Base-by-base conservation (phyloP, 2,329 filamentous ascomycete genomes). In the Ophiostoma pallidulum region DNA sequence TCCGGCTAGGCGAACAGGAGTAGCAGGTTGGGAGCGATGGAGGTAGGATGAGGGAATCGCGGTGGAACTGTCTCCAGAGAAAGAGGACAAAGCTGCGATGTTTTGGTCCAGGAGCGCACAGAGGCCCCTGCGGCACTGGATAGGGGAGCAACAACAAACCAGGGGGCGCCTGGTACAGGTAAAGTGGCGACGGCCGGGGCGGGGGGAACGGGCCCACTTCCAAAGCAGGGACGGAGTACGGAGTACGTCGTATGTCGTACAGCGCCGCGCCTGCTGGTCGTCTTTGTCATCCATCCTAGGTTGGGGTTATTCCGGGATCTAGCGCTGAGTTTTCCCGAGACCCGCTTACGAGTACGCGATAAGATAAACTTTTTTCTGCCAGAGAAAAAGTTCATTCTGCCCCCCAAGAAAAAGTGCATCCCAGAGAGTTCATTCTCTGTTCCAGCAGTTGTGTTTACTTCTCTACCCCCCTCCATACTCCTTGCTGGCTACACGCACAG, bases 311-410 rank as follows among this genome's bases (percentile, higher is more conserved):
- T 46, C 42, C 48, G 42, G 26, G 41, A 24, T 26, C 24, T 19
- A 26, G 19, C 18, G 31, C 22, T n/a, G 7, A 26, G 38, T 49
- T 45, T 41, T 37, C 45, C 42, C 20, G 39, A n/a, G 31, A 22
- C 24, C 44, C 22, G 41, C 22, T n/a, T n/a, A 16, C 13, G 2
- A 20, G 53, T n/a, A 16, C 13, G 2, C 26, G 53, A 55, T 55
- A 55, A 56, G 52, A 55, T 53, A 55, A 53, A 20, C 31, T 40
- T 49, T 51, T 47, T 54, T 49, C 47, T 50, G 22, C 29, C 26
- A 18, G 22, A 40, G 35, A 48, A 38, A 49, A 50, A 41, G 44
- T 39, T 24, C 19, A 36, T 18, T 37, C 33, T 36, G 7, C 18
- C 29, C 14, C 18, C 4, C 22, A 13, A 42, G 42, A 32, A 47